Conservation (phyloP, 768 basidiomycete species). For the Termitomyces eurrhizus region DNA sequence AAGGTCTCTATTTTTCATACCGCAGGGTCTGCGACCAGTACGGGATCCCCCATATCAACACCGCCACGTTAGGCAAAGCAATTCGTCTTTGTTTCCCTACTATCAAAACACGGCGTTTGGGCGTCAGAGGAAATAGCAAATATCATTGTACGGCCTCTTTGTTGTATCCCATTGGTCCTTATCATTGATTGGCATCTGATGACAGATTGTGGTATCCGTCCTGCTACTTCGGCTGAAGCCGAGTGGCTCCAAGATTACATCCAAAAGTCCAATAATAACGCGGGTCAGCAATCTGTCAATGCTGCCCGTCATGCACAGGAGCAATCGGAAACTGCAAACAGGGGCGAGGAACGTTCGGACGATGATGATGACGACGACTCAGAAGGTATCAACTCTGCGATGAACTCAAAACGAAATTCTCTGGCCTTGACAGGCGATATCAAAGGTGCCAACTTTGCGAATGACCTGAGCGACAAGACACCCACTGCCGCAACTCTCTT, state of each 20-base stretch:
- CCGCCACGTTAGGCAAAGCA: constrained; percentile 92
- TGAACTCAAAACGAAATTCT: constrained; percentile 70
- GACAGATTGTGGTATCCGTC: constrained; percentile 88
- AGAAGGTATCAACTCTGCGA: constrained; percentile 61
- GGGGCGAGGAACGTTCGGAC: constrained; percentile 69
- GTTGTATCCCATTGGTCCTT: constrained; percentile 27
- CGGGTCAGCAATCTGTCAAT: constrained; percentile 71
- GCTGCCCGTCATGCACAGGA: constrained; percentile 72
- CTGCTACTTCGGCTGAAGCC: constrained; percentile 86
- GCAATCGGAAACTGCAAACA: constrained; percentile 54
- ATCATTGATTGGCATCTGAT: constrained; percentile 28
- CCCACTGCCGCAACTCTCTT: constrained; percentile 76
- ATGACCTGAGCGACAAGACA: constrained; percentile 80
- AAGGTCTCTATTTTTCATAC: constrained; percentile 93
- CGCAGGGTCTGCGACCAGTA: constrained; percentile 88
- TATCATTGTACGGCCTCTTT: constrained; percentile 74
- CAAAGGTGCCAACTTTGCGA: constrained; percentile 53
- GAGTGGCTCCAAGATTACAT: constrained; percentile 92
- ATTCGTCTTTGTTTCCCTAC: constrained; percentile 91
- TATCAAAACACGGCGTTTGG: constrained; percentile 91
- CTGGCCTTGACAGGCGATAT: constrained; percentile 60
- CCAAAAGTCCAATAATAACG: constrained; percentile 84
- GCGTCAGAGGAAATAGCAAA: constrained; percentile 93
- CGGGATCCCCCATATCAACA: constrained; percentile 92
- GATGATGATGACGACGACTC: constrained; percentile 89